Base-by-base conservation (phyloP, 2,329 filamentous ascomycete genomes). In the Elsinoe fawcettii region DNA sequence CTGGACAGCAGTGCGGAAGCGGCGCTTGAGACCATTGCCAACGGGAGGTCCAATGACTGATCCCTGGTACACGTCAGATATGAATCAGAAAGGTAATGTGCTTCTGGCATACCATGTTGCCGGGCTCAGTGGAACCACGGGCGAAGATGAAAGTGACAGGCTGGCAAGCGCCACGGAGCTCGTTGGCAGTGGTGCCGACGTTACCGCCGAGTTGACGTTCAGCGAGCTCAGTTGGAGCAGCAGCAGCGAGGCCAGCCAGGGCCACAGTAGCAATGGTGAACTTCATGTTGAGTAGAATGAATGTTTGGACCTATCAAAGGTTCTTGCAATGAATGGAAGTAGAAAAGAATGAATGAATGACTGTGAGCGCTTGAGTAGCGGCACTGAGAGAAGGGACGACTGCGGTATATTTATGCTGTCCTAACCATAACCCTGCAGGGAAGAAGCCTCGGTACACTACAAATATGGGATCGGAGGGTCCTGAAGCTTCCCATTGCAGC, bases 41-140 rank as follows among this genome's bases (percentile, higher is more conserved):
- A 56, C 30, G 6, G 16, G 30, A 18, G 54, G 54, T 9, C 54
- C 54, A 20, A 56, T 49, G 25, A 47, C 18, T 27, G 12, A 14
- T 25, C 54, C 54, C 54, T 56, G 16, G 8, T 2, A 5, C 27
- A 3, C 1, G 12, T 56, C 22, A 56, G 54, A 6, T 1, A 2
- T 4, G 30, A 12, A 9, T 2, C 39, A 3, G 11, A 22, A 14
- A n/a, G 14, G 14, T 6, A 16, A 8, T 23, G 18, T 7, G 12
- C 3, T 22, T 25, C 5, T 8, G 32, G 16, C 54, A 20, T 37
- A 56, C 54, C 39, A 82, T 75, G 61, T 80, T 81, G 25, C 78
- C 78, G 0, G 60, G 27, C 63, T 81, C 77, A 5, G 73, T 75
- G 6, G 79, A 81, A 5, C 54, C 54, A 37, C 54, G 54, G 16